Conservation (phyloP, 768 basidiomycete species). For the Auricularia auricula-judae region DNA sequence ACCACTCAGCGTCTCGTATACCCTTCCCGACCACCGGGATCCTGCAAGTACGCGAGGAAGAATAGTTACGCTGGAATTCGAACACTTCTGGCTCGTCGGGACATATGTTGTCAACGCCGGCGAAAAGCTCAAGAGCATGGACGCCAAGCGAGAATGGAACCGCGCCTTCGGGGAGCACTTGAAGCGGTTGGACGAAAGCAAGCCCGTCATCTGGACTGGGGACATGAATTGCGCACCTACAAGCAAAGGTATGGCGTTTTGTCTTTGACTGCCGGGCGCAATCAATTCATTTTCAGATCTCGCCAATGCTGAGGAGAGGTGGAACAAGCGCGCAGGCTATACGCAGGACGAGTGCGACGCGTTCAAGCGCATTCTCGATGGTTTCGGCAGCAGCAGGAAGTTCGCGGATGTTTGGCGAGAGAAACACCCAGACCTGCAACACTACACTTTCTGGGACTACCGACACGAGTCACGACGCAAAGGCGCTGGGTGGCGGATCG, state of each 20-base stretch:
- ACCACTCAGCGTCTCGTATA: slow-evolving; percentile 51
- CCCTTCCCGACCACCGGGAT: slow-evolving; percentile 67
- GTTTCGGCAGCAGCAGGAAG: slow-evolving; percentile 8
- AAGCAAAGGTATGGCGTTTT: slow-evolving; percentile 36
- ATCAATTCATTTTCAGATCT: slow-evolving; percentile 38
- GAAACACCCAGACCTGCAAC: slow-evolving; percentile 51
- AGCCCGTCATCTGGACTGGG: slow-evolving; percentile 82
- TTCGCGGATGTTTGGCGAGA: slow-evolving; percentile 78
- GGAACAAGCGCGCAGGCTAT: slow-evolving; percentile 84
- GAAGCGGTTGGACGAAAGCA: slow-evolving; percentile 58
- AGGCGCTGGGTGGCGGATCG: slow-evolving; percentile 79
- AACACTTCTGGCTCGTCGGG: slow-evolving; percentile 54
- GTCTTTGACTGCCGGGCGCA: not conserved
- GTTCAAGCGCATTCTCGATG: slow-evolving; percentile 35
- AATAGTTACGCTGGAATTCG: slow-evolving; percentile 74
- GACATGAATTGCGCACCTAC: slow-evolving; percentile 85
- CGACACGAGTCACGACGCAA: slow-evolving; percentile 71
- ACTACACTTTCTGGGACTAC: slow-evolving; percentile 80
- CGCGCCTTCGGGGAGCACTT: slow-evolving; percentile 64
- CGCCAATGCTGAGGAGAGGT: slow-evolving; percentile 56
- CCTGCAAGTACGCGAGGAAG: slow-evolving; percentile 56
- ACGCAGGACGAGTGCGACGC: slow-evolving; percentile 73
- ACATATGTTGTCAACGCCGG: slow-evolving; percentile 86
- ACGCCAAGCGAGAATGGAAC: slow-evolving; percentile 72
- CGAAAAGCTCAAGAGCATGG: slow-evolving; percentile 60